Evolutionary conservation across 306 rosid species (phyloP), one percentile per base, ranked within the genome.

Genomic region (Pyrus pyrifolia): DNA sequence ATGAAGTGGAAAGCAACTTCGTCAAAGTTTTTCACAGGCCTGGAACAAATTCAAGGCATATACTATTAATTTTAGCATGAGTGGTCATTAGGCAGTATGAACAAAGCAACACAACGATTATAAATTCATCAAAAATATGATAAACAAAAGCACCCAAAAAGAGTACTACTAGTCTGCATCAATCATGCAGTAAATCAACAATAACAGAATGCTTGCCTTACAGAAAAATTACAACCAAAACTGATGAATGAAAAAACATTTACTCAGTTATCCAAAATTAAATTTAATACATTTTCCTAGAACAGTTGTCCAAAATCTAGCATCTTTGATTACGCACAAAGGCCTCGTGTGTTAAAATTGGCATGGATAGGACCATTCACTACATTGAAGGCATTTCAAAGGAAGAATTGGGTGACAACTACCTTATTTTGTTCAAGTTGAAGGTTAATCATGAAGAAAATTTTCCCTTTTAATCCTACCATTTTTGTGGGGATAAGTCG

Each of bases 1-100:
- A 96, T 88, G 62, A 89, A 96, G 90, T 96, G 99, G 82, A 87
- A 91, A 51, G 96, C 60, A 71, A 96, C 77, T 85, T 96, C 98
- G 40, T 96, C 97, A 74, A 82, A 96, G 83, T 87, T 89, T 68
- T 81, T 85, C 72, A 96, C 87, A 12, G 90, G 93, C 97, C 97
- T 96, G 93, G 52, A 62, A 83, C 64, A 72, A 73, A 29, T 65
- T 55, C 51, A 68, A 76, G 68, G 67, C 72, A 77, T 58, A 76
- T 58, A 25, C 51, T 40, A 27, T 25, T 15, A 46, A 27, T 31
- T 49, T 49, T 40, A 70, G 70, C 76, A 23, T 29, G 22, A 52
- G 68, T 61, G 76, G 14, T 53, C 63, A 12, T 38, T 63, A 53
- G 38, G 27, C 51, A 61, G 55, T 29, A 31, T 27, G 22, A 22